Evolutionary conservation across 306 rosid genomes (phyloP).

Genomic region (Bauhinia variegata): DNA sequence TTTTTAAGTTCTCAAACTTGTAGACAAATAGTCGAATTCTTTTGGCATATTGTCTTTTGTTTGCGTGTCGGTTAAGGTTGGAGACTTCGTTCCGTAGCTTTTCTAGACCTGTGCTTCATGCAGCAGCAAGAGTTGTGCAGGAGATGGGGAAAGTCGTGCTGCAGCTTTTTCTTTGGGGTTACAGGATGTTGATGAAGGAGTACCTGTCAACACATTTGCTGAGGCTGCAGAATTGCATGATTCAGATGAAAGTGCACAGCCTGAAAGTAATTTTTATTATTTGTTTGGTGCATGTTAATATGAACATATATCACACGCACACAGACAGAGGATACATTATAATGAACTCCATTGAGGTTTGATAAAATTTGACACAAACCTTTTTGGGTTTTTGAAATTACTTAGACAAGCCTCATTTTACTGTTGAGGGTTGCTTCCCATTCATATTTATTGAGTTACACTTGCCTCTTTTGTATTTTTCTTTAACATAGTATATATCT

Average conservation of each 20-base stretch:
- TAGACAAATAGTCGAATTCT: conserved; percentile 20
- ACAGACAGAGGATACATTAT: neutral
- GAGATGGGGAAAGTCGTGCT: conserved; percentile 99
- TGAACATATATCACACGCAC: neutral
- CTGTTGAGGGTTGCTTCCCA: too few species aligned
- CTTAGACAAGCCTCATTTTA: too few species aligned
- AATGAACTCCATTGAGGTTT: neutral
- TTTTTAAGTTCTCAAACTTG: conserved; percentile 26
- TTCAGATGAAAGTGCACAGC: conserved; percentile 77
- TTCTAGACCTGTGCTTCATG: conserved; percentile 97
- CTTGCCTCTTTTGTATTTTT: too few species aligned
- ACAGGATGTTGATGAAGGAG: conserved; percentile 89
- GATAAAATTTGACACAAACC: too few species aligned
- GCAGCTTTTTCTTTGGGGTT: conserved; percentile 94
- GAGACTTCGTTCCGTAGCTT: conserved; percentile 98
- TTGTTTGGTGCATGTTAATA: conserved; percentile 25
- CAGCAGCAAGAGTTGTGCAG: conserved; percentile 97
- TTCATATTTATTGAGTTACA: too few species aligned
- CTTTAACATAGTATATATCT: too few species aligned
- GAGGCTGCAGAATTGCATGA: conserved; percentile 70
- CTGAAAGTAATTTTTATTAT: conserved; percentile 68
- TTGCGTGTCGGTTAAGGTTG: conserved; percentile 60
- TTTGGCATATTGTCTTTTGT: conserved; percentile 9
- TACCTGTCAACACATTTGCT: conserved; percentile 76
- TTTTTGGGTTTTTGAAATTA: too few species aligned